Evolutionary conservation across 345 rosid genomes (phyloP).

Genomic region (Eucalyptus sp.): DNA sequence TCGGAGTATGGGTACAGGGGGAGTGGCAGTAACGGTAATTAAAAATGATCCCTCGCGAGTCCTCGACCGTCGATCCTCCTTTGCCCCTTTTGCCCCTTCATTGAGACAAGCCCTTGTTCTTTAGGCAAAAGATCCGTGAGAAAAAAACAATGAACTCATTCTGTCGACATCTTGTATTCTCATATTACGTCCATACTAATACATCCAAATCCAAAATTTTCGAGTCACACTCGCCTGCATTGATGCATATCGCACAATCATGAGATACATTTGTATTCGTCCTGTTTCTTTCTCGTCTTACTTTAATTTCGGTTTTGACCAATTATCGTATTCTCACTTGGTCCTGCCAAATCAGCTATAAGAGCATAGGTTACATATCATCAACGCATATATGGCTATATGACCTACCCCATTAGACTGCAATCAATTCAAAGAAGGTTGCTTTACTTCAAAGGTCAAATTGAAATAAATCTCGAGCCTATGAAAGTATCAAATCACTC

Average conservation of each 20-base stretch:
- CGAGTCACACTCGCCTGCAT: fast-evolving
- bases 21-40: background rate
- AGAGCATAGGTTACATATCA: background rate
- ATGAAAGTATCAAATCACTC: background rate
- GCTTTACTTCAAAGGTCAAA: background rate
- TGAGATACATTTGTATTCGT: background rate
- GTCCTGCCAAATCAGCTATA: background rate
- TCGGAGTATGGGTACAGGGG: background rate
- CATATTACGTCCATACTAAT: background rate
- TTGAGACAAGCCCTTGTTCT: background rate
- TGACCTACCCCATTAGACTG: background rate
- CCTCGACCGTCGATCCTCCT: background rate
- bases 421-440: background rate
- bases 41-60: background rate
- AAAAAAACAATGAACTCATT: background rate
- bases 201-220: background rate
- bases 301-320: background rate
- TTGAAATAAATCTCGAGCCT: background rate
- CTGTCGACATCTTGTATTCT: background rate
- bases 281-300: background rate
- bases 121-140: background rate
- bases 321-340: background rate
- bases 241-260: background rate
- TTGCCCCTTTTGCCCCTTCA: background rate
- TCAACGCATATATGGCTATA: background rate